These are phyloP conservation scores for Polychytrium aggregatum DNA, from an alignment of 192 early-diverging fungal genomes.

Conservation along the genomic window DNA sequence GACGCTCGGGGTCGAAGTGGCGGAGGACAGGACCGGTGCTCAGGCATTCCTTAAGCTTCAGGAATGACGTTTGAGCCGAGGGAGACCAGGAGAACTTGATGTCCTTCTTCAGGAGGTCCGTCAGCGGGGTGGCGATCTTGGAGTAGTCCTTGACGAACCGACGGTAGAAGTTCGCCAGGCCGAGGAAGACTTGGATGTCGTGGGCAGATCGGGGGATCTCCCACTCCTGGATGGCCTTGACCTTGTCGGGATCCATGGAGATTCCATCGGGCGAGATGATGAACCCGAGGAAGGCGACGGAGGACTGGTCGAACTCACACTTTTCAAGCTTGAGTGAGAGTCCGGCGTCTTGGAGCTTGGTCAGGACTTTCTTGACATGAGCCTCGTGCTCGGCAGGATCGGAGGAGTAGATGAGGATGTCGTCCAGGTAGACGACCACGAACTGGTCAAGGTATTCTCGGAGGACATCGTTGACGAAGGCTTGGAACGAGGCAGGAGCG, in stretches of 20 bases:
- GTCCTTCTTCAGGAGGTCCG: conserved; percentile 4
- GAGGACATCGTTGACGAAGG: conserved; percentile 26
- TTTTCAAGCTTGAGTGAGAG: conserved; percentile 26
- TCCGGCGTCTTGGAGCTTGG: conserved; percentile 11
- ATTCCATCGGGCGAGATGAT: conserved; percentile 24
- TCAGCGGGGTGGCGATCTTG: conserved; percentile 10
- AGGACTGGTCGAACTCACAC: conserved; percentile 11
- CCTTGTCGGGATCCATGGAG: conserved; percentile 15
- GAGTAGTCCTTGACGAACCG: conserved; percentile 14
- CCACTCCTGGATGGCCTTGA: conserved; percentile 13
- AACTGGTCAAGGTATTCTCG: conserved; percentile 3
- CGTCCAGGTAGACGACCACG: conserved; percentile 19
- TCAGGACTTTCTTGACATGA: conserved; percentile 12
- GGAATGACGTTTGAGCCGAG: conserved; percentile 9
- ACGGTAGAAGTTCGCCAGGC: conserved; percentile 23
- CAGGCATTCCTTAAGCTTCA: conserved; percentile 12
- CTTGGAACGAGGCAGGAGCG: conserved; percentile 40
- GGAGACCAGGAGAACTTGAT: neutral
- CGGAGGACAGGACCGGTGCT: conserved; percentile 21
- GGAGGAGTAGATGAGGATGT: conserved; percentile 38
- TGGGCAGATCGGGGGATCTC: conserved; percentile 5
- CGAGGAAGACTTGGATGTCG: conserved; percentile 12
- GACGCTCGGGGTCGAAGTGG: conserved; percentile 12
- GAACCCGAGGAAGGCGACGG: conserved; percentile 23
- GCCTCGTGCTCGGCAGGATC: neutral